Percentiles rank a stretch among this genome's conserved stretches.
phyloP scores from a whole-genome alignment of 345 rosid genomes.

The Camelina neglecta region DNA sequence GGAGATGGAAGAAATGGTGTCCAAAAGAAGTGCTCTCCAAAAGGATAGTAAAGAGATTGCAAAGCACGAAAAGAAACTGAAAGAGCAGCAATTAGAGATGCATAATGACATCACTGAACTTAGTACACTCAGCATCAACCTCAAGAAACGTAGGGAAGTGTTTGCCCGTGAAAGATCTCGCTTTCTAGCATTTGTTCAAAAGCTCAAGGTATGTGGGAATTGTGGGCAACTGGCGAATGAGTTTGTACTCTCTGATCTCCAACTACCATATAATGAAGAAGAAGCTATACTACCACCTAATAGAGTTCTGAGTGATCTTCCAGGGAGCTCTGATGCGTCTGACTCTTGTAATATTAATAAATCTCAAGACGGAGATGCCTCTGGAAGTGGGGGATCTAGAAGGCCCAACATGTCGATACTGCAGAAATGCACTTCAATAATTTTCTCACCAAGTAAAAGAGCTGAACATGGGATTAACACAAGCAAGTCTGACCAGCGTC shows the following conservation, averaged over 20 bases:
- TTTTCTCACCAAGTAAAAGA: constrained; percentile 69
- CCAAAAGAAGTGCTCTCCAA: constrained; percentile 53
- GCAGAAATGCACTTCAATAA: constrained; percentile 64
- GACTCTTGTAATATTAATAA: constrained; percentile 46
- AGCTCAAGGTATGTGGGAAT: constrained; percentile 63
- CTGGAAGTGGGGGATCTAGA: constrained; percentile 50
- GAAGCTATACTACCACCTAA: constrained; percentile 49
- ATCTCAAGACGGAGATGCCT: constrained; percentile 46
- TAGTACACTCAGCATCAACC: constrained; percentile 62
- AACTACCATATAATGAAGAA: constrained; percentile 52
- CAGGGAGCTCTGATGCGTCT: constrained; percentile 41
- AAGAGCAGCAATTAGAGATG: constrained; percentile 67
- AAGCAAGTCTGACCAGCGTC: constrained; percentile 38
- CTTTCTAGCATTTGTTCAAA: constrained; percentile 74
- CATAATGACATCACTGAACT: constrained; percentile 76
- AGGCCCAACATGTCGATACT: constrained; percentile 62
- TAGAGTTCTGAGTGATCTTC: constrained; percentile 45
- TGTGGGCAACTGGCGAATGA: constrained; percentile 73
- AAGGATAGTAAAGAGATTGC: constrained; percentile 63
- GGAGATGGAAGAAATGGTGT: constrained; percentile 62
- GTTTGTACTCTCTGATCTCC: constrained; percentile 71
- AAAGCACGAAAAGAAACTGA: constrained; percentile 58
- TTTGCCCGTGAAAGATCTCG: constrained; percentile 59
- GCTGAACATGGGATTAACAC: constrained; percentile 45
- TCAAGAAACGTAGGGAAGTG: constrained; percentile 65